These are phyloP conservation scores for Ustilaginoidea virens DNA, from an alignment of 2,329 filamentous ascomycete genomes.

Conservation along the genomic window DNA sequence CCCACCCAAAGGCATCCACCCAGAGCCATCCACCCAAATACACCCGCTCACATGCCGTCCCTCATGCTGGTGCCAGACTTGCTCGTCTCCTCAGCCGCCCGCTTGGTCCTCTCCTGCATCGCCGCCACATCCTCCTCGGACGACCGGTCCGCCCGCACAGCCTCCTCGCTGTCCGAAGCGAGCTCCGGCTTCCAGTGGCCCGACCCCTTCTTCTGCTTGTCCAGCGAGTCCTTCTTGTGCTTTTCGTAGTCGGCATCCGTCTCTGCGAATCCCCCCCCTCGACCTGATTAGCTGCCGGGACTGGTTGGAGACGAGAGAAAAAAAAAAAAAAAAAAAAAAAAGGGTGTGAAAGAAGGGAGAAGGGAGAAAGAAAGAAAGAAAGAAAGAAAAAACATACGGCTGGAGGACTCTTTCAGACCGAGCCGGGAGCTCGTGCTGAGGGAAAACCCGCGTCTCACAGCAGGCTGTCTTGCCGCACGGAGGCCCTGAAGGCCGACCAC, in stretches of 20 bases:
- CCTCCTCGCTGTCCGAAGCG: constrained; percentile 66
- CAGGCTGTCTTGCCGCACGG: constrained; percentile 9
- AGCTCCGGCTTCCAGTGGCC: constrained; percentile 66
- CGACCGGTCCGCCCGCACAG: constrained; percentile 50
- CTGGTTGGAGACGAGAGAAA: not conserved
- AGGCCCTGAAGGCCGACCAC: constrained; percentile 8
- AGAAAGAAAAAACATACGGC: constrained; percentile 12
- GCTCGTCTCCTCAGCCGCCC: constrained; percentile 27
- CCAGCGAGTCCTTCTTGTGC: constrained; percentile 44
- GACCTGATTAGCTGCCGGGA: not conserved
- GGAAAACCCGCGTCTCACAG: constrained; percentile 10
- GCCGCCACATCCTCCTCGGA: constrained; percentile 22
- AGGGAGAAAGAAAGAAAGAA: not conserved
- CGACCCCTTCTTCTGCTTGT: constrained; percentile 54
- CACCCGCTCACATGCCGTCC: constrained; percentile 26
- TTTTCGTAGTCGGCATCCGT: constrained; percentile 30
- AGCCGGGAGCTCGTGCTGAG: constrained; percentile 14
- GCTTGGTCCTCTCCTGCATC: constrained; percentile 45
- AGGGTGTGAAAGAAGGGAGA: not conserved
- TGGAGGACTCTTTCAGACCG: constrained; percentile 22
- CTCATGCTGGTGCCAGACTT: constrained; percentile 33
- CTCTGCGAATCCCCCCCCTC: constrained; percentile 9
- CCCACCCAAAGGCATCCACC: too few species aligned
- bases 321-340: not conserved
- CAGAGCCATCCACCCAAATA: too few species aligned